Conservation (phyloP, 768 basidiomycete species). For the Leccinum truebloodii region DNA sequence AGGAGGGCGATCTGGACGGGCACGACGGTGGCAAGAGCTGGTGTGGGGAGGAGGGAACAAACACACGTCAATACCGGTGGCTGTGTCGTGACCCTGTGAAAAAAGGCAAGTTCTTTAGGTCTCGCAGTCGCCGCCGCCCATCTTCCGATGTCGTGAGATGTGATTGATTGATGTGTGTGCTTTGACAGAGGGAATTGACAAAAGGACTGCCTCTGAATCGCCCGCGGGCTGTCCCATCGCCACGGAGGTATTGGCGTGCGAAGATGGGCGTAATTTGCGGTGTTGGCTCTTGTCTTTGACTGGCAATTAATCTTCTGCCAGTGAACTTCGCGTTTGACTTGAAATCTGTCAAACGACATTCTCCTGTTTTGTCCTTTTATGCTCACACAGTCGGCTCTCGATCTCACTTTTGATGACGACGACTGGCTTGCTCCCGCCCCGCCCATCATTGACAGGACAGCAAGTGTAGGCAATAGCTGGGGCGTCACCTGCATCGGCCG, state of each 20-base stretch:
- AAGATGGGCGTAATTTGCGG: slow-evolving; percentile 12
- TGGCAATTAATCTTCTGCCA: neutral
- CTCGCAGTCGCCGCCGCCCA: neutral
- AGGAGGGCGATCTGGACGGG: slow-evolving; percentile 41
- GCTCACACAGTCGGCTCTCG: slow-evolving; percentile 60
- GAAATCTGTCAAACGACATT: slow-evolving; percentile 1
- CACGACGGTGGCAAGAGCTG: slow-evolving; percentile 1
- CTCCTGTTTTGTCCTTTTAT: slow-evolving; percentile 34
- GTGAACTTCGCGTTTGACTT: slow-evolving; percentile 2
- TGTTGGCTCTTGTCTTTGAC: neutral
- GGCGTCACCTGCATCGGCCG: slow-evolving; percentile 83
- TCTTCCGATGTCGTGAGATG: neutral
- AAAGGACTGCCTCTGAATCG: neutral
- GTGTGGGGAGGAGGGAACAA: slow-evolving; percentile 17
- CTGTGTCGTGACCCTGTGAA: slow-evolving; percentile 15
- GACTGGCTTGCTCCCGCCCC: slow-evolving; percentile 62
- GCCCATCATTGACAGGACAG: slow-evolving; percentile 55
- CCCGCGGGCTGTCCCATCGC: neutral
- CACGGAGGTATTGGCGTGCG: slow-evolving; percentile 9
- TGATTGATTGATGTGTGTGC: neutral
- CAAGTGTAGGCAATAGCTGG: slow-evolving; percentile 78
- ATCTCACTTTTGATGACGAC: slow-evolving; percentile 67
- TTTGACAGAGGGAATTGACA: neutral
- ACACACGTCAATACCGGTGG: slow-evolving; percentile 29
- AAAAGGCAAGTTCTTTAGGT: neutral